Conservation (phyloP, 2,329 filamentous ascomycete species). For the Penicillium occitanis region DNA sequence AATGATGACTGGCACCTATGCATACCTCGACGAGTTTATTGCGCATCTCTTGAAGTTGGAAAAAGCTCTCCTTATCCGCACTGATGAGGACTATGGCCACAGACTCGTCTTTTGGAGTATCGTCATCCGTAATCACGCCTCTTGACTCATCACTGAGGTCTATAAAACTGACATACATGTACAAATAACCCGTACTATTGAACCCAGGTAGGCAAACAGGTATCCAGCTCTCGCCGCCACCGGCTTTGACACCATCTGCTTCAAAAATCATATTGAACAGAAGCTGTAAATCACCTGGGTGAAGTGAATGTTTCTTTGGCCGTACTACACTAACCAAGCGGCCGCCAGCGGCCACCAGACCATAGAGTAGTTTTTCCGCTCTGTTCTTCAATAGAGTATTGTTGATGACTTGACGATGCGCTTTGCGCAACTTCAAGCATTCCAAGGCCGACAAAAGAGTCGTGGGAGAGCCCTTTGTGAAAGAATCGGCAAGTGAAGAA, state of each 20-base stretch:
- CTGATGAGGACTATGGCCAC: conserved; percentile 93
- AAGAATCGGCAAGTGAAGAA: conserved; percentile 89
- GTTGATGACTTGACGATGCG: conserved; percentile 82
- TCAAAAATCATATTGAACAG: conserved; percentile 99
- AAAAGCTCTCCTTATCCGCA: conserved; percentile 90
- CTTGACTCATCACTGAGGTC: conserved; percentile 57
- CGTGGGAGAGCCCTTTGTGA: conserved; percentile 88
- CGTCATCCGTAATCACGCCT: conserved; percentile 40
- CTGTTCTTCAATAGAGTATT: conserved; percentile 78
- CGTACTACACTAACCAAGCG: conserved; percentile 91
- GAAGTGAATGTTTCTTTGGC: conserved; percentile 90
- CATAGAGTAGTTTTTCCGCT: conserved; percentile 79
- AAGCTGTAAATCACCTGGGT: conserved; percentile 90
- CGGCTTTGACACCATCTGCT: conserved; percentile 85
- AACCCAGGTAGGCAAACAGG: conserved; percentile 94
- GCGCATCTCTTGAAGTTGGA: conserved; percentile 73
- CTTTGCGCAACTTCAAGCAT: conserved; percentile 87
- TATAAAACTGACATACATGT: conserved; percentile 99
- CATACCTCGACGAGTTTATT: conserved; percentile 58
- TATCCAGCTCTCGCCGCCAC: conserved; percentile 96
- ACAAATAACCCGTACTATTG: conserved; percentile 93
- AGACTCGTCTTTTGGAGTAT: conserved; percentile 59
- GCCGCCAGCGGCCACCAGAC: conserved; percentile 87
- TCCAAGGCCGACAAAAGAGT: conserved; percentile 86
- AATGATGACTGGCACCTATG: background rate